Percentiles rank a stretch among this genome's conserved stretches.
phyloP scores from a whole-genome alignment of 495 filamentous ascomycete species.

The Aspergillus cristatus region DNA sequence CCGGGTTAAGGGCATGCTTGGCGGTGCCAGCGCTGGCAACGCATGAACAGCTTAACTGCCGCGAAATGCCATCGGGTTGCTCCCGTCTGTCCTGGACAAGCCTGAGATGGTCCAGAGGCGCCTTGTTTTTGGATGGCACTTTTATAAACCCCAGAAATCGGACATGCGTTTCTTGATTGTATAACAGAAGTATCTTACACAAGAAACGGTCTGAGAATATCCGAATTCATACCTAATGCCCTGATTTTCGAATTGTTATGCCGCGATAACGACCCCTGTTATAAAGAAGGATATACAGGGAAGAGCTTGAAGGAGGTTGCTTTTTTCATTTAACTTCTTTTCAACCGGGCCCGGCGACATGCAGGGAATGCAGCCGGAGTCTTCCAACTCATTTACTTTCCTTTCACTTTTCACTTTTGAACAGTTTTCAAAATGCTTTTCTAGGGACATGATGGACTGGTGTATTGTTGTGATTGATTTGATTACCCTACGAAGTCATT shows the following conservation, averaged over 20 bases:
- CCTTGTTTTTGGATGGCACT: too few relatives aligned
- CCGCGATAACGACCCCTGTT: too few relatives aligned
- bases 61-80: not conserved
- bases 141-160: too few relatives aligned
- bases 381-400: not conserved
- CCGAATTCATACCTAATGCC: too few relatives aligned
- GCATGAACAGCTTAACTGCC: slow-evolving; percentile 14
- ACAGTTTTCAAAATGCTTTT: not conserved
- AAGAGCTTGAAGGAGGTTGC: not conserved
- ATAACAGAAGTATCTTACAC: too few relatives aligned
- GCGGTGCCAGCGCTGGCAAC: slow-evolving; percentile 30
- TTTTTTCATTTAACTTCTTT: slow-evolving; percentile 1
- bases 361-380: slow-evolving; percentile 27
- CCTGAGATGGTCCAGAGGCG: too few relatives aligned
- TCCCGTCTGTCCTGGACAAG: too few relatives aligned
- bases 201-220: too few relatives aligned
- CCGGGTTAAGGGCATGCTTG: slow-evolving; percentile 34
- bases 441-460: not conserved
- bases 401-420: slow-evolving; percentile 1
- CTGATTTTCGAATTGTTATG: too few relatives aligned
- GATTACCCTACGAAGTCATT: slow-evolving; percentile 11
- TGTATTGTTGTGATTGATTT: slow-evolving; percentile 2
- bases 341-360: slow-evolving; percentile 22
- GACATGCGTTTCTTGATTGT: too few relatives aligned
- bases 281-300: too few relatives aligned